Base-by-base conservation (phyloP, 2,329 filamentous ascomycete genomes). In the Diaporthe sp. region DNA sequence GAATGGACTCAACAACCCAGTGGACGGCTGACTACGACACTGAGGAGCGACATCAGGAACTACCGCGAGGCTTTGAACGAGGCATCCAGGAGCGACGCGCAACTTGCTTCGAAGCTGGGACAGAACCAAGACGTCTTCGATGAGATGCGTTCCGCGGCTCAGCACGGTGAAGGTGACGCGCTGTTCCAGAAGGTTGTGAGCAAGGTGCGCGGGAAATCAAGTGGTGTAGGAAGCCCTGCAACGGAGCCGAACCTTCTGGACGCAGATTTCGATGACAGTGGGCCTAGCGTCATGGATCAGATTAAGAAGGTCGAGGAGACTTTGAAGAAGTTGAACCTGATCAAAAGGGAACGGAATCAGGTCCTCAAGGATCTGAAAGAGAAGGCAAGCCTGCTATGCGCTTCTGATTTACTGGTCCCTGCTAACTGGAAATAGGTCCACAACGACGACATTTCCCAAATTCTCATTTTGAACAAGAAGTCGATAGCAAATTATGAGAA, bases 1-100 rank as follows among this genome's bases (percentile, higher is more conserved):
- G 96, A 98, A 73, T 99, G 97, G 97, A 98, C 95, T 25, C 97
- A 99, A 81, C 97, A 99, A 81, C 97, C 97, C 15, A 98, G 96
- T 82, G 95, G 94, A 44, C 90, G 95, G 74, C 89, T 99, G 55
- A 99, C 96, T 1, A 92, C 94, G 5, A 98, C 96, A 0, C 86
- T 99, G 68, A 91, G 96, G 73, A 93, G 92, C 75, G 97, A 99
- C 82, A 94, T 98, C 72, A 90, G 94, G 77, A 96, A 94, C 81
- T 98, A 98, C 82, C 92, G 93, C 42, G 94, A 96, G 75, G 97
- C 97, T 0, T 88, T 98, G 68, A 95, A 98, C 74, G 96, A 98
- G 83, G 97, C 97, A 4, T 92, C 92, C 70, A 92, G 92, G 67
- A 99, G 95, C 81, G 97, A 99, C 82, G 90, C 90, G 25, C 95